Evolutionary conservation across 2,329 filamentous ascomycete genomes (phyloP).

Genomic region (Fusarium verrucosum): DNA sequence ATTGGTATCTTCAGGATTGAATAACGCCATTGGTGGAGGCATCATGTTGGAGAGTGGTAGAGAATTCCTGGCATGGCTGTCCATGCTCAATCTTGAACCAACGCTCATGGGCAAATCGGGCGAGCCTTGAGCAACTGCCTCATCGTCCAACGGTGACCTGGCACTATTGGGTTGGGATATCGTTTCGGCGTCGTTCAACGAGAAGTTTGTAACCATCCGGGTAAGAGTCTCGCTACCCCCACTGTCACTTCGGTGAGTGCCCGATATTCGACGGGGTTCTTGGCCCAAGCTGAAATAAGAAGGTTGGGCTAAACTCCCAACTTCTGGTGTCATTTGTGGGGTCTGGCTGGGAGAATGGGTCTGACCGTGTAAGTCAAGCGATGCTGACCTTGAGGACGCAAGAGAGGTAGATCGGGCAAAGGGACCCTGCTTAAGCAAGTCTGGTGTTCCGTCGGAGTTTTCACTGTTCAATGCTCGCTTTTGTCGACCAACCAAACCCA

Average conservation of each 20-base stretch:
- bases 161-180: constrained; percentile 56
- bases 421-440: constrained; percentile 89
- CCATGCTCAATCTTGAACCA: constrained; percentile 46
- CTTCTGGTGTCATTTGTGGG: constrained; percentile 83
- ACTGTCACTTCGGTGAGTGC: constrained; percentile 86
- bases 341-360: constrained; percentile 82
- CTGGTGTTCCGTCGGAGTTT: constrained; percentile 84
- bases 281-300: constrained; percentile 87
- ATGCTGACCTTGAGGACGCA: constrained; percentile 90
- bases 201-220: constrained; percentile 83
- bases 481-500: constrained; percentile 96
- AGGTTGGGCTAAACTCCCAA: constrained; percentile 75
- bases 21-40: constrained; percentile 91
- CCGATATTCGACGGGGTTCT: constrained; percentile 75
- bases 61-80: constrained; percentile 48
- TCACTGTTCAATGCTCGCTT: constrained; percentile 87
- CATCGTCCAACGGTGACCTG: constrained; percentile 77
- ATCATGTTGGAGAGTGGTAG: constrained; percentile 72
- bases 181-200: constrained; percentile 69
- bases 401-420: constrained; percentile 88
- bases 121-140: constrained; percentile 76
- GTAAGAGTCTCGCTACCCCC: constrained; percentile 87
- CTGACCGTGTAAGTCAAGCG: constrained; percentile 83
- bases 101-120: constrained; percentile 72
- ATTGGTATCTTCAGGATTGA: constrained; percentile 93